Conservation (phyloP, 2,329 filamentous ascomycete genomes). For the Aureobasidium zeae region DNA sequence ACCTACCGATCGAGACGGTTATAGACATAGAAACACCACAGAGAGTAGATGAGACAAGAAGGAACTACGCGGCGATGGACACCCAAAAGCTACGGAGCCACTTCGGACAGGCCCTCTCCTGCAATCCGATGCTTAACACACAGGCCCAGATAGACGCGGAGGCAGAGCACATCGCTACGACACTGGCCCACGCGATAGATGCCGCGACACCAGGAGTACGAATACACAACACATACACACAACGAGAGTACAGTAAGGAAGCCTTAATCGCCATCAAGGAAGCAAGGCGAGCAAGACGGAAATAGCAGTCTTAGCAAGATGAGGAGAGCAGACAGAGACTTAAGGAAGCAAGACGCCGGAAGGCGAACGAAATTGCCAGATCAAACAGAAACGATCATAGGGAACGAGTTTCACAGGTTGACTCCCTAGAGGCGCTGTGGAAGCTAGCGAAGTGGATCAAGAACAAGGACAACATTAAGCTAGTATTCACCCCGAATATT, state of each 20-base stretch:
- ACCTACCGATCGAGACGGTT: too few species aligned
- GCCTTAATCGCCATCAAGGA: neutral
- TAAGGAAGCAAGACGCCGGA: slow-evolving; percentile 1
- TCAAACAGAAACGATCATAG: neutral
- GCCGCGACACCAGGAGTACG: neutral
- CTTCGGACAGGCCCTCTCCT: too few species aligned
- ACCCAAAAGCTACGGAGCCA: too few species aligned
- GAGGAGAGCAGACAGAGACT: neutral
- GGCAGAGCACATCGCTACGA: neutral
- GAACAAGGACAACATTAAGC: neutral
- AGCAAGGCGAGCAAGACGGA: too few species aligned
- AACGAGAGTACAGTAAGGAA: neutral
- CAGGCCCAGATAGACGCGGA: neutral
- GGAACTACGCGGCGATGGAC: too few species aligned
- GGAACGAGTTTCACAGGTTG: neutral
- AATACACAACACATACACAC: neutral
- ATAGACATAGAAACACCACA: too few species aligned
- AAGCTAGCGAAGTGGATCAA: neutral
- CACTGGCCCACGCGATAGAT: neutral
- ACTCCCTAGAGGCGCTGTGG: neutral
- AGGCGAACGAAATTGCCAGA: neutral
- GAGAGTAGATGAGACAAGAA: too few species aligned
- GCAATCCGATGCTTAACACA: too few species aligned
- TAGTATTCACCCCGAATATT: neutral
- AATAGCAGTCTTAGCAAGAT: too few species aligned